Evolutionary conservation across 2,329 filamentous ascomycete species (phyloP).

Genomic region (Microcyclosporella mali): DNA sequence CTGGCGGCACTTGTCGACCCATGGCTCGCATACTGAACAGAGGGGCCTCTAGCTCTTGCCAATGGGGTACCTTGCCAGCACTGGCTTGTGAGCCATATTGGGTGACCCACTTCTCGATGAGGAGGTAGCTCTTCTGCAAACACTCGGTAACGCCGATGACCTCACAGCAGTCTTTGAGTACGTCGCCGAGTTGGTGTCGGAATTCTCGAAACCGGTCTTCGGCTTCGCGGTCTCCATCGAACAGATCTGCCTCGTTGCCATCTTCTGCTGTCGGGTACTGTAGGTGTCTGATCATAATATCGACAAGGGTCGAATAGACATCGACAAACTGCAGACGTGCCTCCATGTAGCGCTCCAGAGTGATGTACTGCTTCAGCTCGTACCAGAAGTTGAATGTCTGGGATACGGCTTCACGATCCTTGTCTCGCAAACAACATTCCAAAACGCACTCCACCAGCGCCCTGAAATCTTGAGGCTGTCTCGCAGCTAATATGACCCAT

Average conservation of each 20-base stretch:
- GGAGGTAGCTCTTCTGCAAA: slow-evolving; percentile 75
- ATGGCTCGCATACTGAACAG: slow-evolving; percentile 93
- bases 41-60: slow-evolving; percentile 93
- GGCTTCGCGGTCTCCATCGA: slow-evolving; percentile 89
- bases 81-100: slow-evolving; percentile 72
- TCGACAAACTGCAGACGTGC: slow-evolving; percentile 71
- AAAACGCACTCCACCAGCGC: slow-evolving; percentile 81
- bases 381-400: slow-evolving; percentile 98
- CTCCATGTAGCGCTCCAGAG: slow-evolving; percentile 80
- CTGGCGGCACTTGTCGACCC: slow-evolving; percentile 88
- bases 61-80: slow-evolving; percentile 73
- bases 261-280: slow-evolving; percentile 75
- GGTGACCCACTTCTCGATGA: slow-evolving; percentile 83
- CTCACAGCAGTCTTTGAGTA: slow-evolving; percentile 92
- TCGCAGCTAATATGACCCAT: slow-evolving; percentile 87
- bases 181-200: slow-evolving; percentile 94
- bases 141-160: slow-evolving; percentile 92
- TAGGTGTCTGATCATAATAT: slow-evolving; percentile 85
- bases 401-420: slow-evolving; percentile 83
- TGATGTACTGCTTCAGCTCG: slow-evolving; percentile 93
- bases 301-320: slow-evolving; percentile 81
- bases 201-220: slow-evolving; percentile 98
- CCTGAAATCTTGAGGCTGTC: slow-evolving; percentile 74
- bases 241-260: slow-evolving; percentile 67
- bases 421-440: slow-evolving; percentile 84